Base-by-base conservation (phyloP, 352 stramenopile species). In the Globisporangium spiculum region DNA sequence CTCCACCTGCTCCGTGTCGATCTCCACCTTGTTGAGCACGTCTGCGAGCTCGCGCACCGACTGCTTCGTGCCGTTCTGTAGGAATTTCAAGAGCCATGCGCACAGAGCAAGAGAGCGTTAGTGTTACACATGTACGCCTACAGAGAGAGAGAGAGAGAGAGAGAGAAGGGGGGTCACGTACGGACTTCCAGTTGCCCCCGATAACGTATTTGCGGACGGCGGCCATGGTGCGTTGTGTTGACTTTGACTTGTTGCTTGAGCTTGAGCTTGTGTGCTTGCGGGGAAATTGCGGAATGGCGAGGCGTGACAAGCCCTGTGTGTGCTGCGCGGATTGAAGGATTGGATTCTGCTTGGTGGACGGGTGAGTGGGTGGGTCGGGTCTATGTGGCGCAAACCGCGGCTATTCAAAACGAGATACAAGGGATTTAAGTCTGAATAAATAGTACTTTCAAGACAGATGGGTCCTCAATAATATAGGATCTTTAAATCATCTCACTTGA, bases 141-240 rank as follows among this genome's bases (percentile, higher is more conserved):
- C 10, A 44, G 10, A 44, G 9, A 4, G 0, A 44, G 36, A 41
- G 34, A 14, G 34, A 12, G 34, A 41, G 34, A 41, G 34, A 44
- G 48, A 53, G 36, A 41, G 41, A 32, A 22, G n/a, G 26, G 53
- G 64, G 16, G 36, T 3, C 2, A 52, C 76, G 91, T 83, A 88
- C 80, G 72, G 75, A 88, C 85, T 98, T 98, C 94, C 94, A 98
- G 80, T 98, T 98, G 68, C 94, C 94, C 36, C 87, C 90, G 72
- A 98, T 97, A 70, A 98, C 83, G 44, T 92, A 87, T 63, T 91
- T 97, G 58, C 93, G 30, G 38, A 46, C 16, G 38, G 38, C 38
- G 38, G 38, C 38, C 38, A 46, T 46, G 12, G 30, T 32, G 30
- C 30, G 30, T 32, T 32, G 30, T 32, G 30, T 32, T 32, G 4